These are phyloP conservation scores for Prosopis cineraria DNA, from an alignment of 306 rosid genomes.

Conservation along the genomic window DNA sequence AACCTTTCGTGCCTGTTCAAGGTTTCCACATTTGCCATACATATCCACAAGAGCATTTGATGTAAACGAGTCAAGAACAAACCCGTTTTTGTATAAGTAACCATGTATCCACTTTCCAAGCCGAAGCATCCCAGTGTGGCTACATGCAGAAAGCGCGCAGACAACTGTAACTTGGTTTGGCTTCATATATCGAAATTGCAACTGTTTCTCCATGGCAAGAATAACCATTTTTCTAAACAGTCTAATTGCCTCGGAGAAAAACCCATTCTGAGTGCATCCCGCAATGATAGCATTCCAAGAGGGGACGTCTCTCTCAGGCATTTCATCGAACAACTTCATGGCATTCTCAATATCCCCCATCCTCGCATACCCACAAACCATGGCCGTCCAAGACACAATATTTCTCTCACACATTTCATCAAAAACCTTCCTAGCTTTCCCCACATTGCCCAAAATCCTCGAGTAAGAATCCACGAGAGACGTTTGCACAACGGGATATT, in stretches of 20 bases:
- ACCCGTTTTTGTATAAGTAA: constrained; percentile 56
- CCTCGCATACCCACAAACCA: constrained; percentile 68
- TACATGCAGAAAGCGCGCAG: constrained; percentile 80
- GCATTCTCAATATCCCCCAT: constrained; percentile 62
- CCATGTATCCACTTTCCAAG: constrained; percentile 84
- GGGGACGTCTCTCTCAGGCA: constrained; percentile 71
- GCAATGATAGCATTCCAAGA: constrained; percentile 81
- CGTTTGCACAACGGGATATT: constrained; percentile 66
- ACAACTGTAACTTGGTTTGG: constrained; percentile 71
- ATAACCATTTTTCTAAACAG: constrained; percentile 60
- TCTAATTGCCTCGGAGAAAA: constrained; percentile 58
- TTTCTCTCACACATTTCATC: constrained; percentile 69
- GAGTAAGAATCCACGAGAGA: constrained; percentile 64
- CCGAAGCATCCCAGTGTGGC: constrained; percentile 72
- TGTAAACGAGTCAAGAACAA: constrained; percentile 50
- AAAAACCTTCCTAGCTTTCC: constrained; percentile 53
- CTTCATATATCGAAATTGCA: constrained; percentile 28
- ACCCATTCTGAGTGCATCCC: constrained; percentile 79
- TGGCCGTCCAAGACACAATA: constrained; percentile 71
- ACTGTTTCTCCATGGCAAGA: constrained; percentile 28
- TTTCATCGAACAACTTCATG: constrained; percentile 53
- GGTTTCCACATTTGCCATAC: constrained; percentile 85
- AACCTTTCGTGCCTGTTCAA: constrained; percentile 56
- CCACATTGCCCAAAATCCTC: constrained; percentile 30
- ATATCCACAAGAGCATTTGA: constrained; percentile 73